These are phyloP conservation scores for Pisolithus orientalis DNA, from an alignment of 768 basidiomycete species.

Conservation along the genomic window DNA sequence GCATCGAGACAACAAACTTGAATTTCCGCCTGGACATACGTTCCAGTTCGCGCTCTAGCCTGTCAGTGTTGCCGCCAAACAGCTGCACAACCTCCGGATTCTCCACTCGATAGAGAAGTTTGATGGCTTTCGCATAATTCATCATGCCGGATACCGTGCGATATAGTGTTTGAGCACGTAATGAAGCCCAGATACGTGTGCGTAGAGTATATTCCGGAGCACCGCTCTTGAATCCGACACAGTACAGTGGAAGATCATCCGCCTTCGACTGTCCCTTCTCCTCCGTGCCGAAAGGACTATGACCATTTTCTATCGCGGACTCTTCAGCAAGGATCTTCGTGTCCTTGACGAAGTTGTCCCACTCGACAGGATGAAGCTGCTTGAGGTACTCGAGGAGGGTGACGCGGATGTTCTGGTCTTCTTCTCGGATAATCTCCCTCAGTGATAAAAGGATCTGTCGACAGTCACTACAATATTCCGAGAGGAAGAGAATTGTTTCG, in stretches of 20 bases:
- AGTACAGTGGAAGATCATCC: slow-evolving; percentile 95
- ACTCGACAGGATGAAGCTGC: slow-evolving; percentile 95
- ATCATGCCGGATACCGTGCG: slow-evolving; percentile 99
- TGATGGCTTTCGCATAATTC: slow-evolving; percentile 99
- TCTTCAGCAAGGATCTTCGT: slow-evolving; percentile 99
- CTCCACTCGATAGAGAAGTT: slow-evolving; percentile 97
- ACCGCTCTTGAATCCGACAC: slow-evolving; percentile 98
- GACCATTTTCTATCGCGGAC: slow-evolving; percentile 76
- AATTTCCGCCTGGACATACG: slow-evolving; percentile 98
- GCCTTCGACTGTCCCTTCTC: slow-evolving; percentile 83
- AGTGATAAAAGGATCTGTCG: slow-evolving; percentile 85
- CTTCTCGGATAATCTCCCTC: slow-evolving; percentile 97
- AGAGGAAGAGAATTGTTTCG: slow-evolving; percentile 1
- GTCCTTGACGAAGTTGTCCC: slow-evolving; percentile 99
- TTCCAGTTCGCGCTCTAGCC: slow-evolving; percentile 92
- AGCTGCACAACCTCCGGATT: slow-evolving; percentile 98
- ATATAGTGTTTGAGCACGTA: slow-evolving; percentile 97
- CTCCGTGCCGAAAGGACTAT: slow-evolving; percentile 62
- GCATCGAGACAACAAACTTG: slow-evolving; percentile 99
- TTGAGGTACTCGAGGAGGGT: slow-evolving; percentile 97
- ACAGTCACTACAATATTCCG: background rate
- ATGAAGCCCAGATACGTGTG: slow-evolving; percentile 98
- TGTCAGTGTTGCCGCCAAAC: slow-evolving; percentile 97
- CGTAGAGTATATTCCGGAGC: slow-evolving; percentile 98
- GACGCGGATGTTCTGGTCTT: slow-evolving; percentile 94